Evolutionary conservation across 306 rosid genomes (phyloP).

Genomic region (Rubus parviflorus): DNA sequence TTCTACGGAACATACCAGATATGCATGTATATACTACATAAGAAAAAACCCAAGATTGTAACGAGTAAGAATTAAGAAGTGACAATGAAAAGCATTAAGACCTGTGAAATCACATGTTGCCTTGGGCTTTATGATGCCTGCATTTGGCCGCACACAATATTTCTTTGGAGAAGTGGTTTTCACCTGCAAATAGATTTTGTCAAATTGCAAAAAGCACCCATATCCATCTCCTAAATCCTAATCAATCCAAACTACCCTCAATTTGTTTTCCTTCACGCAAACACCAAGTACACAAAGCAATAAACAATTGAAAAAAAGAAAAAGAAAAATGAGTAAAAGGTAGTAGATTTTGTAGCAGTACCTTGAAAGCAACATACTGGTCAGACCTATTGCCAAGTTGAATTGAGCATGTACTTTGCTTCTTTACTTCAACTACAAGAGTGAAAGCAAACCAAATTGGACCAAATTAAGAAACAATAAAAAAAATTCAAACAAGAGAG

Average conservation of each 20-base stretch:
- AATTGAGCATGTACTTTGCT: conserved; percentile 72
- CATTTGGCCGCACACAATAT: conserved; percentile 89
- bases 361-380: conserved; percentile 88
- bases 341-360: conserved; percentile 6
- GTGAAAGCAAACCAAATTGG: conserved; percentile 5
- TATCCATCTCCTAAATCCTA: background rate
- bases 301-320: background rate
- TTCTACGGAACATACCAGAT: no score
- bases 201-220: conserved; percentile 9
- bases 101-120: conserved; percentile 76
- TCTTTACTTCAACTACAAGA: conserved; percentile 73
- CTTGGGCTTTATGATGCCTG: conserved; percentile 73
- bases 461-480: conserved; percentile 9
- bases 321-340: background rate
- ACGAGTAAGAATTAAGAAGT: conserved; percentile 2
- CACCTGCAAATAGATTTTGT: conserved; percentile 49
- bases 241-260: conserved; percentile 2
- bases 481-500: background rate
- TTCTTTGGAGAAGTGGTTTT: conserved; percentile 92
- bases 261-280: conserved; percentile 7
- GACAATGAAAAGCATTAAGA: conserved; percentile 25
- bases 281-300: background rate
- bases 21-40: background rate
- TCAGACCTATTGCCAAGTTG: conserved; percentile 60
- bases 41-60: background rate